Conservation (phyloP, 2,329 filamentous ascomycete species). For the Coniochaeta hoffmannii region DNA sequence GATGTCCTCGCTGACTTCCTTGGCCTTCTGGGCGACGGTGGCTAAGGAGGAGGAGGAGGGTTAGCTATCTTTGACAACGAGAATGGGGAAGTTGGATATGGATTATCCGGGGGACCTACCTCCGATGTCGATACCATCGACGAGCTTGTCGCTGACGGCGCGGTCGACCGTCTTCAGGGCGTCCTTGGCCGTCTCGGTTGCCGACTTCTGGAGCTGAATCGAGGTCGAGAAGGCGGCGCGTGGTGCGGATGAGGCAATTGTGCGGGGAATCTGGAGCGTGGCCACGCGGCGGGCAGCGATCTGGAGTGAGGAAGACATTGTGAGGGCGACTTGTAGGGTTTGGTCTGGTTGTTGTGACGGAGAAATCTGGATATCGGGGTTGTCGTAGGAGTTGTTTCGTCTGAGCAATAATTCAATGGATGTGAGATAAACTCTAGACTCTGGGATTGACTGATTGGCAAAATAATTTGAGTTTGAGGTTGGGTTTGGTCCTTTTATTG, state of each 20-base stretch:
- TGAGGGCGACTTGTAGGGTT: constrained; percentile 13
- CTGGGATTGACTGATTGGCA: not conserved
- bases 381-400: not conserved
- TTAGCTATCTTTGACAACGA: not conserved
- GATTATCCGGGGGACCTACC: constrained; percentile 31
- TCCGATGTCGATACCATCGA: constrained; percentile 52
- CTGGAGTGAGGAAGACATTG: constrained; percentile 48
- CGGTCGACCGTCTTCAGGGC: constrained; percentile 52
- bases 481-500: not conserved
- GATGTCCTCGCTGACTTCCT: constrained; percentile 11
- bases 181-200: constrained; percentile 51
- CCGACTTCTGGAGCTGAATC: constrained; percentile 35
- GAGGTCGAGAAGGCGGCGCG: constrained; percentile 43
- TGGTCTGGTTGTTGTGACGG: not conserved
- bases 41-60: constrained; percentile 12
- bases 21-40: constrained; percentile 6
- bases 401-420: not conserved
- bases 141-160: constrained; percentile 51
- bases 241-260: constrained; percentile 25
- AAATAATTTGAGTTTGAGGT: not conserved
- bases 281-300: constrained; percentile 35
- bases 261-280: constrained; percentile 26
- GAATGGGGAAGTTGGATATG: not conserved
- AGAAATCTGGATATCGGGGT: not conserved
- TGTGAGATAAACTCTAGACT: not conserved